Evolutionary conservation across 179 eudicot species (phyloP).

Genomic region (Spergularia azorica): DNA sequence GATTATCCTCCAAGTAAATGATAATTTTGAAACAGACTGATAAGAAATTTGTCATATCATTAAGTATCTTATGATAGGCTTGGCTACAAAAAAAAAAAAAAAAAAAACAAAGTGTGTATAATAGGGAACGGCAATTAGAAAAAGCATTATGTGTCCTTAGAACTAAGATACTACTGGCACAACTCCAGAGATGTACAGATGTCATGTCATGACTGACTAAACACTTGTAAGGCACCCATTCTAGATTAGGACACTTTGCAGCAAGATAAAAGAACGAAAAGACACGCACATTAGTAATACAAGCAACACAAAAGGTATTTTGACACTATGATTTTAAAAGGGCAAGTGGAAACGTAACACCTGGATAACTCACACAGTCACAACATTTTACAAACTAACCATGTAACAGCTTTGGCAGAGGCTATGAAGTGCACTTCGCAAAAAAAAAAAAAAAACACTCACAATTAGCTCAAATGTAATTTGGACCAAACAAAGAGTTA

Average conservation of each 20-base stretch:
- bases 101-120: background rate
- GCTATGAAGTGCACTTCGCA: background rate
- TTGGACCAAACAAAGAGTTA: background rate
- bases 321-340: background rate
- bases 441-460: background rate
- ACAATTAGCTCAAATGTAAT: background rate
- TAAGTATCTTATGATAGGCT: background rate
- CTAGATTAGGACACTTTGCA: background rate
- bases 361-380: background rate
- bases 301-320: background rate
- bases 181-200: background rate
- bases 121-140: background rate
- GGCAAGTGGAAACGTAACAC: too few relatives aligned
- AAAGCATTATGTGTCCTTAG: background rate
- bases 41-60: too few relatives aligned
- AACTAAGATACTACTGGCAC: background rate
- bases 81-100: too few relatives aligned
- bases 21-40: background rate
- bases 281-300: background rate
- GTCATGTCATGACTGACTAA: background rate
- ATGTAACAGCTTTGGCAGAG: background rate
- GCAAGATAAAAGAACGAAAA: background rate
- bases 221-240: constrained; percentile 3
- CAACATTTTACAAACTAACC: background rate
- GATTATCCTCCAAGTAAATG: background rate